Evolutionary conservation across 768 basidiomycete genomes (phyloP).

Genomic region (Termitomyces sp.): DNA sequence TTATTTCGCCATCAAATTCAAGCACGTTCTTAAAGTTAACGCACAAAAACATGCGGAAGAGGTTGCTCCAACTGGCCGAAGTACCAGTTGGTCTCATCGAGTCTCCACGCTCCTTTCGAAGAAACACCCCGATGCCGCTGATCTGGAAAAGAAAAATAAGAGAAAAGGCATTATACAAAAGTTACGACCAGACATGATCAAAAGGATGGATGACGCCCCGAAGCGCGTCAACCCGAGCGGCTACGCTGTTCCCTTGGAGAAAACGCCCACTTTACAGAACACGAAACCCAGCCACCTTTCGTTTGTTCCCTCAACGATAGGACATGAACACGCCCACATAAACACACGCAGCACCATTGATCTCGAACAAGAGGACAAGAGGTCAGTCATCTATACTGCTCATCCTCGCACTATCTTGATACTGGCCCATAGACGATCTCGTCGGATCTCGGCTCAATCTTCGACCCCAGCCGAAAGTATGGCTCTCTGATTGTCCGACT

Average conservation of each 20-base stretch:
- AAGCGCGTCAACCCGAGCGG: constrained; percentile 73
- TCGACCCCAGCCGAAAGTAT: constrained; percentile 27
- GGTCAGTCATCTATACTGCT: background rate
- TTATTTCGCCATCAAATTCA: constrained; percentile 68
- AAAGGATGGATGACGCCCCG: constrained; percentile 62
- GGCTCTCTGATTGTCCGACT: constrained; percentile 6
- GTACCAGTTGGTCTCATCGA: constrained; percentile 19
- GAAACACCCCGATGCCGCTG: constrained; percentile 19
- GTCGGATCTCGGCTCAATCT: constrained; percentile 34
- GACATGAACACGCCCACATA: background rate
- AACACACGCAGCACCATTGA: constrained; percentile 1
- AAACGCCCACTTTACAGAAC: constrained; percentile 13
- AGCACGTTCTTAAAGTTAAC: constrained; percentile 19
- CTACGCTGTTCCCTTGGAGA: constrained; percentile 30
- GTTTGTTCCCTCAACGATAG: constrained; percentile 13
- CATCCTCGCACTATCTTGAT: background rate
- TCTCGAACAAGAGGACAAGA: constrained; percentile 1
- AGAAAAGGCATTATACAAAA: constrained; percentile 26
- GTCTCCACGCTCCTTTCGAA: constrained; percentile 27
- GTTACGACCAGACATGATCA: constrained; percentile 72
- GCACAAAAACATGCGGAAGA: constrained; percentile 6
- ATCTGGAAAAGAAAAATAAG: constrained; percentile 16
- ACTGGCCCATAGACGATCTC: constrained; percentile 11
- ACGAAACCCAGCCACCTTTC: constrained; percentile 13
- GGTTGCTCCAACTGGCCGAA: constrained; percentile 9